phyloP scores from a whole-genome alignment of 257 asterid genomes.

The Haberlea rhodopensis region DNA sequence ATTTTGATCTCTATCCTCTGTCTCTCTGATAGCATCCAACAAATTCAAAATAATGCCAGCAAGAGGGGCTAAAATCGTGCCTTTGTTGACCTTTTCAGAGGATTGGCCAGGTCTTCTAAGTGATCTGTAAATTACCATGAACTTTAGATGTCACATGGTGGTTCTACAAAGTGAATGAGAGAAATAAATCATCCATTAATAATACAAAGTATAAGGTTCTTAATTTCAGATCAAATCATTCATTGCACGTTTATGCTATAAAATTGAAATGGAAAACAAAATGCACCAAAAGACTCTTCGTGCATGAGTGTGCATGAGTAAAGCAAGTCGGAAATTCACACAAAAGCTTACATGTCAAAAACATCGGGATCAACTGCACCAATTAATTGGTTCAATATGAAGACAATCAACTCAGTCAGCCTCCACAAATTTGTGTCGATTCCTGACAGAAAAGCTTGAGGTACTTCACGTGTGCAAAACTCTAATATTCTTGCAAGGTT shows the following conservation, averaged over 20 bases:
- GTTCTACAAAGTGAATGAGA: background rate
- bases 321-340: background rate
- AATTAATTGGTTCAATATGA: slow-evolving; percentile 71
- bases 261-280: background rate
- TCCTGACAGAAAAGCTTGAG: slow-evolving; percentile 80
- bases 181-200: background rate
- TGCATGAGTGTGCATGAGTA: background rate
- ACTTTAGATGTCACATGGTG: background rate
- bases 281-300: background rate
- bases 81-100: slow-evolving; percentile 65
- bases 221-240: too few species aligned
- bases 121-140: slow-evolving; percentile 40
- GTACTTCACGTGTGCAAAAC: slow-evolving; percentile 80
- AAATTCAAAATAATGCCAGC: slow-evolving; percentile 84
- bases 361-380: slow-evolving; percentile 75
- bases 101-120: slow-evolving; percentile 75
- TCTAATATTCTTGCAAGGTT: slow-evolving; percentile 88
- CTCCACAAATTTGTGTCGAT: slow-evolving; percentile 76
- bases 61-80: slow-evolving; percentile 88
- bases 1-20: slow-evolving; percentile 36
- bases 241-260: background rate
- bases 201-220: background rate
- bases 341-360: slow-evolving; percentile 70
- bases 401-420: slow-evolving; percentile 82
- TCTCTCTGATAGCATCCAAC: slow-evolving; percentile 53